phyloP scores from a whole-genome alignment of 306 rosid genomes.

The Gastrolobium bilobum region DNA sequence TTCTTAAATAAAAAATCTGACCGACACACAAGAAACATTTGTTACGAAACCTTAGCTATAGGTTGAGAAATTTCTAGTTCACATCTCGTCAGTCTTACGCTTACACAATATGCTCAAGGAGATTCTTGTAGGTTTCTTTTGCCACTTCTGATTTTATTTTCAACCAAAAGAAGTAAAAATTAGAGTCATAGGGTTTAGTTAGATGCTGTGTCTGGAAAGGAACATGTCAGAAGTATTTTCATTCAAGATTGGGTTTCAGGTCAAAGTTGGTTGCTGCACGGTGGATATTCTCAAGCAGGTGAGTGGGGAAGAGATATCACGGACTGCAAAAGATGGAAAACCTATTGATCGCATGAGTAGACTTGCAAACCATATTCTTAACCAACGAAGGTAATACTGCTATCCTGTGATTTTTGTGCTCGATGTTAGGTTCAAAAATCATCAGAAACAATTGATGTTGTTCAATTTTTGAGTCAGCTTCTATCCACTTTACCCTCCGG shows the following conservation, averaged over 20 bases:
- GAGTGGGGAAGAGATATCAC: conserved; percentile 94
- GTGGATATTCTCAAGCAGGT: conserved; percentile 91
- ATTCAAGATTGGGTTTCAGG: conserved; percentile 64
- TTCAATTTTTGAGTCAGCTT: conserved; percentile 69
- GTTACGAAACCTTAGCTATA: conserved; percentile 18
- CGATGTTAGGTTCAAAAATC: conserved; percentile 29
- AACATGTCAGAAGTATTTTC: conserved; percentile 19
- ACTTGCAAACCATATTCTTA: conserved; percentile 81
- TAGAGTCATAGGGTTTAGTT: conserved; percentile 29
- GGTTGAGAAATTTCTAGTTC: conserved; percentile 32
- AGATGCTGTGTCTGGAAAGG: conserved; percentile 40
- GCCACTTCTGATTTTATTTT: conserved; percentile 31
- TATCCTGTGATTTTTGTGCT: not conserved
- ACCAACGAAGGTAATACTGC: conserved; percentile 71
- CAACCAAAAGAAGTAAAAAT: not conserved
- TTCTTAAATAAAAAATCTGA: conserved; percentile 12
- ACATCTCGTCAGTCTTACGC: not conserved
- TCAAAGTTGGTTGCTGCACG: conserved; percentile 88
- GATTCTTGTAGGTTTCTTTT: conserved; percentile 25
- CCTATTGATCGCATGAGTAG: conserved; percentile 87
- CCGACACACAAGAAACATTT: conserved; percentile 3
- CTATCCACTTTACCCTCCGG: conserved; percentile 93
- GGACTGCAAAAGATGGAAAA: conserved; percentile 67
- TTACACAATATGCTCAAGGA: conserved; percentile 29
- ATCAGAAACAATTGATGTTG: conserved; percentile 34